Evolutionary conservation across 495 filamentous ascomycete species (phyloP).

Genomic region (Annulohypoxylon bovei): DNA sequence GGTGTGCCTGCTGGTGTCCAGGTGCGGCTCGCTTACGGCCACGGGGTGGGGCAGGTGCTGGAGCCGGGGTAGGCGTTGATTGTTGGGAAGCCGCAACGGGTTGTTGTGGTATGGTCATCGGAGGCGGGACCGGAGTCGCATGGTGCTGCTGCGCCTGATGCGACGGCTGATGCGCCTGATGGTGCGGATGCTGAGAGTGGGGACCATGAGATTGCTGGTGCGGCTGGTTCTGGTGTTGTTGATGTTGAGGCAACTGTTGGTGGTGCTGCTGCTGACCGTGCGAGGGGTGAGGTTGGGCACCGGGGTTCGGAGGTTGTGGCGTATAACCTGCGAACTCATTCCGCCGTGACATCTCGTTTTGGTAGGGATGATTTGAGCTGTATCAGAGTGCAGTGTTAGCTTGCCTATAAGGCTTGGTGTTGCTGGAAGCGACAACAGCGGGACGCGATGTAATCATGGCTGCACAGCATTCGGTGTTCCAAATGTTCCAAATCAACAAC

Average conservation of each 20-base stretch:
- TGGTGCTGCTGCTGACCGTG: slow-evolving; percentile 47
- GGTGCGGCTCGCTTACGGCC: slow-evolving; percentile 42
- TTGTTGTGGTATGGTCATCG: slow-evolving; percentile 51
- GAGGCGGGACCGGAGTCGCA: slow-evolving; percentile 51
- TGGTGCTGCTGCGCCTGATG: slow-evolving; percentile 49
- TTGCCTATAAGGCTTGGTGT: slow-evolving; percentile 33
- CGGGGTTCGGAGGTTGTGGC: slow-evolving; percentile 38
- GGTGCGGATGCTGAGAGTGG: slow-evolving; percentile 46
- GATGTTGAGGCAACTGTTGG: slow-evolving; percentile 40
- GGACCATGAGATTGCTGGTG: slow-evolving; percentile 37
- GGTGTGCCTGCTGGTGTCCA: slow-evolving; percentile 37
- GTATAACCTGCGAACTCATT: slow-evolving; percentile 50
- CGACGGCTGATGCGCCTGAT: slow-evolving; percentile 47
- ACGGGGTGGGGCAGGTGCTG: slow-evolving; percentile 42
- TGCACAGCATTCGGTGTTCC: slow-evolving; percentile 32
- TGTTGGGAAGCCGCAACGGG: slow-evolving; percentile 48
- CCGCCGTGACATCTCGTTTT: slow-evolving; percentile 56
- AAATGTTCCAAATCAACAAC: slow-evolving; percentile 23
- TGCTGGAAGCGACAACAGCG: slow-evolving; percentile 37
- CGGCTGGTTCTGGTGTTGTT: slow-evolving; percentile 42
- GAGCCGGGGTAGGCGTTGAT: slow-evolving; percentile 53
- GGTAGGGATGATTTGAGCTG: slow-evolving; percentile 51
- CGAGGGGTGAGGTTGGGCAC: slow-evolving; percentile 44
- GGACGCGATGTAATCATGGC: slow-evolving; percentile 38
- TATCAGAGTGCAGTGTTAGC: slow-evolving; percentile 45